A percentile compares a stretch with the other conserved stretches of the same genome.
Conservation (phyloP, 2,329 filamentous ascomycete species). For the Torrubiellomyces zombiae region DNA sequence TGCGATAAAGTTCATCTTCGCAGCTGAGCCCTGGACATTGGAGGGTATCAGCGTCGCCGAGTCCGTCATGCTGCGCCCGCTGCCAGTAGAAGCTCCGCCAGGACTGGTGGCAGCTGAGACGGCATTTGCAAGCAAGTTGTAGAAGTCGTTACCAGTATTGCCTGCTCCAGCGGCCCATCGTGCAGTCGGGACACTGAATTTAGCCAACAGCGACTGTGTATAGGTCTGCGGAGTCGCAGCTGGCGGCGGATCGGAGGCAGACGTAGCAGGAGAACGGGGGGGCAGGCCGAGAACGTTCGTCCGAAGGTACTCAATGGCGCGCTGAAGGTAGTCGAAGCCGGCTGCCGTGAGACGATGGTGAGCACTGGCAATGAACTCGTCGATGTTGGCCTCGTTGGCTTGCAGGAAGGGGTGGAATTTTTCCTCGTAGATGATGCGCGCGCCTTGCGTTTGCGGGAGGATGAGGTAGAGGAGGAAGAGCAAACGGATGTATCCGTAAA, state of each 20-base stretch:
- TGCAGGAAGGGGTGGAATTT: slow-evolving; percentile 78
- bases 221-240: slow-evolving; percentile 39
- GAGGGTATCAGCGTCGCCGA: slow-evolving; percentile 54
- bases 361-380: slow-evolving; percentile 67
- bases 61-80: slow-evolving; percentile 8
- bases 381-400: slow-evolving; percentile 76
- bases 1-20: slow-evolving; percentile 60
- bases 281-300: slow-evolving; percentile 67
- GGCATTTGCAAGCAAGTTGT: slow-evolving; percentile 58
- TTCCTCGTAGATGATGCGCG: slow-evolving; percentile 66
- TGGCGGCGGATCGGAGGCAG: slow-evolving; percentile 25
- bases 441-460: slow-evolving; percentile 92
- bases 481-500: slow-evolving; percentile 84
- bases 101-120: slow-evolving; percentile 44
- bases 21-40: slow-evolving; percentile 41
- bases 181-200: slow-evolving; percentile 69
- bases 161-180: slow-evolving; percentile 35
- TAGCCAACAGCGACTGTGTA: slow-evolving; percentile 64
- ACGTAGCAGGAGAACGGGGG: slow-evolving; percentile 2
- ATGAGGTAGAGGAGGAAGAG: slow-evolving; percentile 85
- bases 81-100: slow-evolving; percentile 14
- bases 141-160: slow-evolving; percentile 47
- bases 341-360: slow-evolving; percentile 65
- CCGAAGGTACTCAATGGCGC: slow-evolving; percentile 53
- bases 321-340: slow-evolving; percentile 60